phyloP scores from a whole-genome alignment of 2,329 filamentous ascomycete genomes.

The Albifimbria verrucaria region DNA sequence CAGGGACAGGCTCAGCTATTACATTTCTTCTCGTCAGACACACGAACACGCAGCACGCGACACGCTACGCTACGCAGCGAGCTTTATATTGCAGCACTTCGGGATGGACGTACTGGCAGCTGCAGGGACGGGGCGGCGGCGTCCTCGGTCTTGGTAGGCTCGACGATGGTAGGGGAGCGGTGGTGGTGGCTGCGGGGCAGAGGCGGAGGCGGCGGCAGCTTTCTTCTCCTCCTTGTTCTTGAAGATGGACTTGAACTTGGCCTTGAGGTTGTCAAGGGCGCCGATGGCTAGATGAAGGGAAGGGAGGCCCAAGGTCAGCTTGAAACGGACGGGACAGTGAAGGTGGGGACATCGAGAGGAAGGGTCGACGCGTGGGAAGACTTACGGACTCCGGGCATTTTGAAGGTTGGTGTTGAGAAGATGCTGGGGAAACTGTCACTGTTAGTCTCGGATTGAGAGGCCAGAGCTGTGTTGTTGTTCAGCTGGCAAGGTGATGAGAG shows the following conservation, averaged over 20 bases:
- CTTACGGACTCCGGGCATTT: constrained; percentile 53
- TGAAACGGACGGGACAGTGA: not conserved
- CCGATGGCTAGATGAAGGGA: constrained; percentile 9
- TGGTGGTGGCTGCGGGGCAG: constrained; percentile 13
- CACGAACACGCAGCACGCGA: too few species aligned
- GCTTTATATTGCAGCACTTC: constrained; percentile 6
- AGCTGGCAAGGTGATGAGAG: too few species aligned
- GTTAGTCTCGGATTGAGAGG: constrained; percentile 2
- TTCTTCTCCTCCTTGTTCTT: constrained; percentile 42
- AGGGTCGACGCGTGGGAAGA: constrained; percentile 17
- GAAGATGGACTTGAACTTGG: constrained; percentile 52
- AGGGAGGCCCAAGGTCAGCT: not conserved
- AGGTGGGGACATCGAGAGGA: not conserved
- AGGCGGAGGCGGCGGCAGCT: constrained; percentile 17
- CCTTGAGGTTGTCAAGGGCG: constrained; percentile 53
- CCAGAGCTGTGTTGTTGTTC: not conserved
- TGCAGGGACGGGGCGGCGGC: constrained; percentile 23
- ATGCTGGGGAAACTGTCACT: not conserved
- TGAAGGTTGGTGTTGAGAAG: constrained; percentile 16
- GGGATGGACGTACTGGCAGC: constrained; percentile 21
- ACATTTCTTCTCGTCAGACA: constrained; percentile 10
- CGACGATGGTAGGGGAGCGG: constrained; percentile 21
- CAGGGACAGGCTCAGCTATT: constrained; percentile 20
- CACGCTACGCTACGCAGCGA: constrained; percentile 2
- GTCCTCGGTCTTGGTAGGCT: constrained; percentile 35